phyloP scores from a whole-genome alignment of 495 filamentous ascomycete species.

The Aspergillus diversus region DNA sequence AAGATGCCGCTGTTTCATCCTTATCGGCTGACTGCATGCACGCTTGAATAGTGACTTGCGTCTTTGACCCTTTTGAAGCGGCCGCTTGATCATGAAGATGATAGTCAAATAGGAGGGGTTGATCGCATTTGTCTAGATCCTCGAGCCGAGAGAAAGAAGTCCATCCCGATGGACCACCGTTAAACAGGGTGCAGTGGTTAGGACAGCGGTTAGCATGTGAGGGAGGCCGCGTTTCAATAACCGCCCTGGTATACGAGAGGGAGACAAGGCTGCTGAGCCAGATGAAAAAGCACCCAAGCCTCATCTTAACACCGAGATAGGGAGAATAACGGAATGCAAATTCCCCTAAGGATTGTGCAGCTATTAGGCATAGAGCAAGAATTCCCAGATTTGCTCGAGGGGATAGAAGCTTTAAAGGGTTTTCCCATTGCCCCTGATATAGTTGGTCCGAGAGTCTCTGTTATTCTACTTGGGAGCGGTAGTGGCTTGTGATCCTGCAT shows the following conservation, averaged over 20 bases:
- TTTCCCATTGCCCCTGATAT: too few relatives aligned
- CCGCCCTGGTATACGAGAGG: not conserved
- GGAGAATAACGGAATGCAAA: not conserved
- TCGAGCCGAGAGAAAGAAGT: not conserved
- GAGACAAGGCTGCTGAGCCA: not conserved
- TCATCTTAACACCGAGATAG: not conserved
- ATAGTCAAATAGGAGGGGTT: not conserved
- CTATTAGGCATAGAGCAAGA: too few relatives aligned
- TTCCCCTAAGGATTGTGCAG: not conserved
- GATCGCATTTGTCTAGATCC: not conserved
- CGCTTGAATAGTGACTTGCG: not conserved
- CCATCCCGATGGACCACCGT: not conserved
- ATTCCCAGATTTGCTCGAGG: too few relatives aligned
- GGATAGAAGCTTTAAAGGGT: too few relatives aligned
- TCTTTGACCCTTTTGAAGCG: not conserved
- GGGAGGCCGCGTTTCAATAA: not conserved
- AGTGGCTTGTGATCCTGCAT: too few relatives aligned
- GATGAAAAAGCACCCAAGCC: not conserved
- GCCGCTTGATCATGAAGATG: too few relatives aligned
- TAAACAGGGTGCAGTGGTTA: not conserved
- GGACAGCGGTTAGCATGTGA: not conserved
- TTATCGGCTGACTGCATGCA: slow-evolving; percentile 1
- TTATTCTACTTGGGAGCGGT: too few relatives aligned
- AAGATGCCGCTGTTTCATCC: slow-evolving; percentile 1
- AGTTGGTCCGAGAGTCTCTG: too few relatives aligned